These are phyloP conservation scores for Ramaria sp. DNA, from an alignment of 768 basidiomycete species.

Conservation along the genomic window DNA sequence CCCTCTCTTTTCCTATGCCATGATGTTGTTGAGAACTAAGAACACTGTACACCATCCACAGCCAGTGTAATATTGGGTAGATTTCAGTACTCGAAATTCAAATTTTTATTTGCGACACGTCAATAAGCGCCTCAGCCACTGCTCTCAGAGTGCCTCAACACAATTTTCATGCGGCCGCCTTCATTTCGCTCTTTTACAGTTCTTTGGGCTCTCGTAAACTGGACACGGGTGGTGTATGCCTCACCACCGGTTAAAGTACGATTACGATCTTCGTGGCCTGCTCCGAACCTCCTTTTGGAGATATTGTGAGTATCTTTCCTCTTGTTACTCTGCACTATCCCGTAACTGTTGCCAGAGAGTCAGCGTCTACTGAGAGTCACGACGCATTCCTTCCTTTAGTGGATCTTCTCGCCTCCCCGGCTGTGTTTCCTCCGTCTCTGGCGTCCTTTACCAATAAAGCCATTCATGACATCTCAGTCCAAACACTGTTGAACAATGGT, in stretches of 20 bases:
- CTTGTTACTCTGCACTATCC: neutral
- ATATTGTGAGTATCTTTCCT: slow-evolving; percentile 38
- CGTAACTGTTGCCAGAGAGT: slow-evolving; percentile 48
- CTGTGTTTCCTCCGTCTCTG: slow-evolving; percentile 24
- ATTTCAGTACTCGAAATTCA: too few relatives aligned
- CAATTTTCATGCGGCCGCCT: neutral
- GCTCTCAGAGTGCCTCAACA: neutral
- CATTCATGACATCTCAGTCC: slow-evolving; percentile 41
- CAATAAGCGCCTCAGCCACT: slow-evolving; percentile 2
- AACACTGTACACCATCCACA: neutral
- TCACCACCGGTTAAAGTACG: slow-evolving; percentile 47
- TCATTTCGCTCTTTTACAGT: neutral
- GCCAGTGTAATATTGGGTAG: neutral
- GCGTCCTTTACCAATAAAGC: slow-evolving; percentile 33
- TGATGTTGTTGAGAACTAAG: neutral
- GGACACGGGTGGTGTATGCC: neutral
- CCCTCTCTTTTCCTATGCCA: neutral
- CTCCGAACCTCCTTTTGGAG: slow-evolving; percentile 52
- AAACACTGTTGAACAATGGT: slow-evolving; percentile 35
- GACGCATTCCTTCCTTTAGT: slow-evolving; percentile 69
- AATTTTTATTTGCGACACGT: neutral
- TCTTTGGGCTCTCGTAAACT: neutral
- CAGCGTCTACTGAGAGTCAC: slow-evolving; percentile 62
- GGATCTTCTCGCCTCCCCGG: slow-evolving; percentile 46
- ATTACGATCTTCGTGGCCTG: slow-evolving; percentile 55